Evolutionary conservation across 2,329 filamentous ascomycete genomes (phyloP), one percentile per base, ranked within the genome.

Genomic region (Clonostachys chloroleuca): DNA sequence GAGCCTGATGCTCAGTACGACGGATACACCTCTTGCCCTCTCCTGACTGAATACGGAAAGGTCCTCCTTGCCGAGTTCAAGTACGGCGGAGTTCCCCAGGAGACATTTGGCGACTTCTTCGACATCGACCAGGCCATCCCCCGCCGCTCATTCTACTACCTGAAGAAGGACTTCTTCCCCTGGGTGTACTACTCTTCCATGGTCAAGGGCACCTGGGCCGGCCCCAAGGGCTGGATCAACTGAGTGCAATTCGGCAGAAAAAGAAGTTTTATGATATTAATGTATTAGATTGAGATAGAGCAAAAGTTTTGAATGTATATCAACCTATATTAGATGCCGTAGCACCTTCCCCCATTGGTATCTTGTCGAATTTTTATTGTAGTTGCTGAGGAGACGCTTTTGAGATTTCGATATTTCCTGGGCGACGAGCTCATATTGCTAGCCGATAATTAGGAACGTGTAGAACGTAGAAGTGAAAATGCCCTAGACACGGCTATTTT

Each of bases 141-240:
- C 3, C 71, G 79, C 5, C 71, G 74, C 5, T 66, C 74, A 0
- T 84, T 84, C 56, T 84, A 80, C 52, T 67, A 83, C 54, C 53
- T 84, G 42, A 84, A 84, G 69, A 84, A 81, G 65, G 74, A 83
- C 56, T 84, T 84, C 55, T 84, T 84, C 62, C 81, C 81, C 0
- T 84, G 81, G 81, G 81, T 84, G 3, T 84, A 84, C 62, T 74
- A 70, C 46, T 73, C 78, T 34, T 72, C 70, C 36, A 75, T 82
- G 72, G 72, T 84, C 9, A 83, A 80, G 63, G 81, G 81, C 7
- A 78, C 69, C 9, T 84, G 81, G 81, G 79, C 67, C 18, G 81
- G 81, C 6, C 78, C 80, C 0, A 79, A 76, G 58, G 80, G 80
- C 0, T 81, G 65, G 65, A 42, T 46, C 14, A 54, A 42, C n/a